Evolutionary conservation across 805 yeast species (phyloP), one percentile per base, ranked within the genome.

Genomic region (Hanseniaspora lachancei): DNA sequence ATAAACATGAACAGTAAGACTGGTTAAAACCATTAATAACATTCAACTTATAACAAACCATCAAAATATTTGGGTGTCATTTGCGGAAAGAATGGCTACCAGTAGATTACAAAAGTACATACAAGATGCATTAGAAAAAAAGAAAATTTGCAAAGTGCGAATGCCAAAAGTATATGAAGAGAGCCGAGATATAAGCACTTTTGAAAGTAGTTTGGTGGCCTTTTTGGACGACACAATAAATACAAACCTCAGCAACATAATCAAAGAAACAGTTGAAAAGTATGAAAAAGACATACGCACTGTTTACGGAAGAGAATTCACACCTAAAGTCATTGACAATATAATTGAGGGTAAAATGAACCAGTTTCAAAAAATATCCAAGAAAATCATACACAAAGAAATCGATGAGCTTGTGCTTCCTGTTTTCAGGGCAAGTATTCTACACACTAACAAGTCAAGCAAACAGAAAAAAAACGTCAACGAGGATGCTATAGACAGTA

Each of bases 111-210:
- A 53, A 15, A 46, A 32, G 16, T 53, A 53, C 21, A 32, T 53
- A 2, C 15, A 38, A 8, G 47, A 53, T 53, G 56, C 56, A 16
- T 13, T 53, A 23, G 56, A 53, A 32, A 48, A 34, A 15, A 48
- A 53, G 15, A 44, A 46, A 21, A 53, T 53, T 1, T 46, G 56
- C 24, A 53, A 53, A 39, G 41, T 53, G n/a, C 18, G 56, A 38
- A 53, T 53, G 23, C 56, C 56, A 27, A 53, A 53, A 24, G 23
- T 34, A 18, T 5, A 50, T 20, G 47, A 18, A 32, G 54, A 50
- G 21, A 35, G 16, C n/a, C 36, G 47, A 27, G 55, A 53, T 38
- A 27, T 39, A 34, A 18, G 40, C 4, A 21, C 27, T 9, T 53
- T 53, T 46, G 43, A 44, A 20, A 48, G 29, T 6, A 24, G 47